Percentiles rank a stretch among this genome's conserved stretches.
These are phyloP conservation scores for Penicillium frequentans DNA, from an alignment of 2,329 filamentous ascomycete genomes.

Conservation along the genomic window DNA sequence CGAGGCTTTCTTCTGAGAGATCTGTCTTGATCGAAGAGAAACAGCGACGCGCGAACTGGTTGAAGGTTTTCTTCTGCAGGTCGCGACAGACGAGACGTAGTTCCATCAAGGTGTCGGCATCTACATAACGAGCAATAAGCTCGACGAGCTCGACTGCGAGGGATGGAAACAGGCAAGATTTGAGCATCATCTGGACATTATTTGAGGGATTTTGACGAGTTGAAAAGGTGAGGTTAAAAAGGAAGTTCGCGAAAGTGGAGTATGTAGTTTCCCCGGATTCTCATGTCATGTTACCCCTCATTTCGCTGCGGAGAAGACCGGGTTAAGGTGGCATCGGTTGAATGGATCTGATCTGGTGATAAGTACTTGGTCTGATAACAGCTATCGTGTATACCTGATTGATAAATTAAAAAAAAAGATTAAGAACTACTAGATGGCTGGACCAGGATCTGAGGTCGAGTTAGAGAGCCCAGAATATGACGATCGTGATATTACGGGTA, in stretches of 20 bases:
- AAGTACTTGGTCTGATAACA: not conserved
- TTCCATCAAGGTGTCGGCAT: slow-evolving; percentile 11
- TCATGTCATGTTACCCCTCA: not conserved
- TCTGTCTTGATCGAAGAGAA: slow-evolving; percentile 23
- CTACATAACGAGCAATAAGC: slow-evolving; percentile 12
- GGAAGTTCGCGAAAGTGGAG: not conserved
- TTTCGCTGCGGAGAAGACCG: not conserved
- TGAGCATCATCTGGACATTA: not conserved
- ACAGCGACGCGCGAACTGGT: slow-evolving; percentile 22
- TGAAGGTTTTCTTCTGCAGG: slow-evolving; percentile 24
- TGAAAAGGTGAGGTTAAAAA: not conserved
- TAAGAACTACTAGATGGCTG: too few relatives aligned
- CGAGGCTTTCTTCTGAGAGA: slow-evolving; percentile 21
- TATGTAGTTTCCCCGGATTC: not conserved
- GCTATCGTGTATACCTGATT: too few relatives aligned
- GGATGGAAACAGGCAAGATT: not conserved
- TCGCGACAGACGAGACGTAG: slow-evolving; percentile 20
- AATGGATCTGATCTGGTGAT: not conserved
- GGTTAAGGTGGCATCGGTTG: not conserved
- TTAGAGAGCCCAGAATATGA: not conserved
- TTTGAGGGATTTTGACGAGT: not conserved
- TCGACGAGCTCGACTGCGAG: slow-evolving; percentile 23
- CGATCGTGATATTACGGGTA: not conserved
- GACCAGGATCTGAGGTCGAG: too few relatives aligned
- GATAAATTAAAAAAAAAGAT: too few relatives aligned